Base-by-base conservation (phyloP, 1,139 yeast genomes). In the Suhomyces terraborum region DNA sequence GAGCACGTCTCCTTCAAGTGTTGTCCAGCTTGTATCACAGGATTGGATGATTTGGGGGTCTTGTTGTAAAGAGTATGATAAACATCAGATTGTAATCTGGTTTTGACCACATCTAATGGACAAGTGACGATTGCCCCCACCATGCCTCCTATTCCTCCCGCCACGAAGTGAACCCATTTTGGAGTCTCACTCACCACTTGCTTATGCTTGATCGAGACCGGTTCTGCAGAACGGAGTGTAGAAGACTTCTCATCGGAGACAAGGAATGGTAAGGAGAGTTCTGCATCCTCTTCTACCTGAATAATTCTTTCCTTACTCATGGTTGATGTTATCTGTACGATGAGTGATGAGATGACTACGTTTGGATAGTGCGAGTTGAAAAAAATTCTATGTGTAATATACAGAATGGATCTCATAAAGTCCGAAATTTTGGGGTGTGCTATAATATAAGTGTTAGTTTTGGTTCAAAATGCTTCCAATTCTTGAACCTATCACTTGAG, bases 111-210 rank as follows among this genome's bases (percentile, higher is more conserved):
- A 64, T 94, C 99, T 48, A 94, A 77, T 0, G 99, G 99, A 53
- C 96, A 85, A 0, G 98, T 94, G 42, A 83, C 83, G 2, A 91
- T 67, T 1, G 98, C 96, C 13, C 98, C 99, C 14, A 94, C 88
- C 96, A 93, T 93, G 8, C 98, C 99, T 26, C 98, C 98, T 20
- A 87, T 56, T 28, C 98, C 98, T 30, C 98, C 98, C n/a, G 98
- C 97, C n/a, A 91, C 87, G 59, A 91, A 93, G 65, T 91, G 97
- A 6, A 91, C 88, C 96, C 97, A 91, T 41, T 95, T 95, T 2
- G 83, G 80, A 38, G 57, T 51, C 48, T 61, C 38, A 32, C 33
- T 43, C 36, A 36, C 34, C 13, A 38, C 32, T 41, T 43, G 36
- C 32, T 41, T 48, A 18, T 34, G 41, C 14, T 50, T 41, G 16